Conservation (phyloP, 306 rosid species). For the Cucurbita argyrosperma region DNA sequence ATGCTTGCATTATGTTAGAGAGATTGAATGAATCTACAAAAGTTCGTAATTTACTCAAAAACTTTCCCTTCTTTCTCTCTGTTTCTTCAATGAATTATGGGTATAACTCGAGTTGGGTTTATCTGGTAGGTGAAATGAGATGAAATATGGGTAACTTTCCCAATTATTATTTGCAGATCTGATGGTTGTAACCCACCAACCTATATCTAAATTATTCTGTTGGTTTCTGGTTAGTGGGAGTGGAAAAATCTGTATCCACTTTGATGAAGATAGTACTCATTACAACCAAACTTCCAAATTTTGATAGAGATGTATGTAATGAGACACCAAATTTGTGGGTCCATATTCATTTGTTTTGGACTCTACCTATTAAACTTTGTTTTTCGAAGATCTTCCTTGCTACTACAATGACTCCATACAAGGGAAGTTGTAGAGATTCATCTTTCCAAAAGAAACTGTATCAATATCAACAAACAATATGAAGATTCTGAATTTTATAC, state of each 20-base stretch:
- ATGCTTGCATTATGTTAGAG: background rate
- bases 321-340: background rate
- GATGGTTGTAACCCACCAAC: background rate
- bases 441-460: background rate
- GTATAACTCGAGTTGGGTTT: background rate
- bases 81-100: background rate
- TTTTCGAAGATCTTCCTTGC: background rate
- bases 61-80: background rate
- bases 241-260: background rate
- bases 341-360: background rate
- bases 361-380: background rate
- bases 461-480: background rate
- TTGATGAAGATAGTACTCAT: background rate
- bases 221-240: background rate
- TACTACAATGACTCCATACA: background rate
- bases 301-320: background rate
- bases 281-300: background rate
- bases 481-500: constrained; percentile 1
- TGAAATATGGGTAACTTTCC: background rate
- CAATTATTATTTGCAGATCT: background rate
- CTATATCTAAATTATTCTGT: background rate
- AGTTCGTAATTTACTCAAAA: background rate
- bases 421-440: background rate
- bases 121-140: too few species aligned
- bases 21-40: background rate